A percentile compares a stretch with the other conserved stretches of the same genome.
Conservation (phyloP, 768 basidiomycete genomes). For the Chiua virens region DNA sequence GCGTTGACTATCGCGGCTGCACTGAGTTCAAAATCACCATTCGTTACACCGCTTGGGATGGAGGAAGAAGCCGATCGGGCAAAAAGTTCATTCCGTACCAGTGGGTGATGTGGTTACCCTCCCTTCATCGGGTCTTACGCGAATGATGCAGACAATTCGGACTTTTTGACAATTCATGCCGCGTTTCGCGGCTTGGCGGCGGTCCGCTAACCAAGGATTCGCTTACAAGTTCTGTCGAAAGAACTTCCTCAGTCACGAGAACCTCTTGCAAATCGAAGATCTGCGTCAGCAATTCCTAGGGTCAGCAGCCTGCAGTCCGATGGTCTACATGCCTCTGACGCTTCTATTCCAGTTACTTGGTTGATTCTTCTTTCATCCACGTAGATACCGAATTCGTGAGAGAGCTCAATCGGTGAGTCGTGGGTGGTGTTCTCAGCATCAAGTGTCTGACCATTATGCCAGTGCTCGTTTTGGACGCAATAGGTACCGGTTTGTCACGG, state of each 20-base stretch:
- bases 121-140: not conserved
- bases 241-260: constrained; percentile 88
- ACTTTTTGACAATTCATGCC: constrained; percentile 91
- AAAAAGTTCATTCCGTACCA: constrained; percentile 73
- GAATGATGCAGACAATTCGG: constrained; percentile 72
- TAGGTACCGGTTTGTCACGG: constrained; percentile 69
- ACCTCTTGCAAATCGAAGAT: constrained; percentile 95
- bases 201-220: constrained; percentile 57
- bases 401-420: constrained; percentile 63
- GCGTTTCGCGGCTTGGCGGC: constrained; percentile 88
- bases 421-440: not conserved
- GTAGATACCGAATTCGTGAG: constrained; percentile 63
- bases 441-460: constrained; percentile 6
- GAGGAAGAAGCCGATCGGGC: constrained; percentile 86
- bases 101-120: constrained; percentile 40
- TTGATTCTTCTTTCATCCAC: constrained; percentile 84
- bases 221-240: constrained; percentile 76
- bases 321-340: constrained; percentile 1
- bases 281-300: constrained; percentile 87
- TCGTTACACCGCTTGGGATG: constrained; percentile 83
- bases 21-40: constrained; percentile 91
- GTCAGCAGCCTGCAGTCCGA: constrained; percentile 33
- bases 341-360: constrained; percentile 59
- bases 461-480: constrained; percentile 77
- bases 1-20: constrained; percentile 96